Percentiles rank a stretch among this genome's conserved stretches.
Evolutionary conservation across 441 rosid genomes (phyloP).

Genomic region (Iberis amara): DNA sequence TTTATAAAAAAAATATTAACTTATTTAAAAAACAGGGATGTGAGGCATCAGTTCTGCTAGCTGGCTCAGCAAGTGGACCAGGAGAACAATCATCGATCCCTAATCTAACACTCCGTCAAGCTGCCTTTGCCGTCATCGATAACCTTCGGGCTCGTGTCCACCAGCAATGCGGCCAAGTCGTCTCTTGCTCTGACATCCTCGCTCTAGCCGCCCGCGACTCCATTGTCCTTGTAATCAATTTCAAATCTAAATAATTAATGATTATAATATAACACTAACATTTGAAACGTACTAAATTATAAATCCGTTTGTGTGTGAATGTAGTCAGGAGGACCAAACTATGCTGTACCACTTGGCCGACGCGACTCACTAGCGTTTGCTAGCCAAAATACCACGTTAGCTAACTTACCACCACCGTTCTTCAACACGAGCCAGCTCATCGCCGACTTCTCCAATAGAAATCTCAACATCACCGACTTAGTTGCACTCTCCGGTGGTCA

Average conservation of each 20-base stretch:
- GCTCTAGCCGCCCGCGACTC: conserved; percentile 83
- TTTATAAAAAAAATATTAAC: too few species aligned
- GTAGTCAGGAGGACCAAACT: conserved; percentile 86
- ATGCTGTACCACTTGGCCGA: conserved; percentile 65
- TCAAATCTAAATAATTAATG: too few species aligned
- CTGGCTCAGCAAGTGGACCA: conserved; percentile 68
- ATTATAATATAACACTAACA: too few species aligned
- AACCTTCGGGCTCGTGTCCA: conserved; percentile 48
- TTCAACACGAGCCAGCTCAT: conserved; percentile 40
- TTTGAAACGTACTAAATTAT: too few species aligned
- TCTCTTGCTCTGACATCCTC: conserved; percentile 67
- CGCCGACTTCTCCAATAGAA: conserved; percentile 35
- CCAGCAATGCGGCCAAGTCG: conserved; percentile 54
- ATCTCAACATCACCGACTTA: conserved; percentile 43
- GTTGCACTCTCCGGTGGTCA: conserved; percentile 40
- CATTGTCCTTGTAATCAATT: conserved; percentile 49
- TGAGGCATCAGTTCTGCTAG: conserved; percentile 71
- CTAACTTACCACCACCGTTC: conserved; percentile 51
- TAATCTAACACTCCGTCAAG: conserved; percentile 46
- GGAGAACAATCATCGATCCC: conserved; percentile 69
- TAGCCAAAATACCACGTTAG: conserved; percentile 36
- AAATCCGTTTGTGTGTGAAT: background rate
- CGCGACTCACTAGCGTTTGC: conserved; percentile 60
- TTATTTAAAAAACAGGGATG: conserved; percentile 40
- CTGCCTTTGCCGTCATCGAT: conserved; percentile 51